phyloP scores from a whole-genome alignment of 2,329 filamentous ascomycete genomes.

The Aspergillus unguis region DNA sequence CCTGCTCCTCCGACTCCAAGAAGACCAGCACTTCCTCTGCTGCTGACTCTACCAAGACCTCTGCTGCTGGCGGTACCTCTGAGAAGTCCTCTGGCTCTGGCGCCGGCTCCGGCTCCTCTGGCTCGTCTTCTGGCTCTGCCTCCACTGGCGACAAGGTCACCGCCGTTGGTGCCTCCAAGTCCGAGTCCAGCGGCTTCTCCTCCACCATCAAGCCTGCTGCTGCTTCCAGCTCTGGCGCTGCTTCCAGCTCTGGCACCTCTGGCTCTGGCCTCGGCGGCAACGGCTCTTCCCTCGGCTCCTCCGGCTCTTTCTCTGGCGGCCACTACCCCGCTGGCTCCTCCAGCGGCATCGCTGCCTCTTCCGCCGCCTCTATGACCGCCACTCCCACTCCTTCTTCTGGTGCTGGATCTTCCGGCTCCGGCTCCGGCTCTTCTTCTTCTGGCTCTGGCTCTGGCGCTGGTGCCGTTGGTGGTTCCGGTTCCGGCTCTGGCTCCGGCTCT shows the following conservation, averaged over 20 bases:
- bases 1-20: slow-evolving; percentile 29
- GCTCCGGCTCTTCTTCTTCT: background rate
- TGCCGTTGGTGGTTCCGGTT: background rate
- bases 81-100: slow-evolving; percentile 3
- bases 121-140: slow-evolving; percentile 11
- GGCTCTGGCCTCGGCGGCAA: background rate
- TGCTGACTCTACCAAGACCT: slow-evolving; percentile 4
- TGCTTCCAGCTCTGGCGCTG: background rate
- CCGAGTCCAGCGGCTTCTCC: background rate
- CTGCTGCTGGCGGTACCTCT: slow-evolving; percentile 12
- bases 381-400: slow-evolving; percentile 26
- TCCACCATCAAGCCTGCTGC: background rate
- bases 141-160: slow-evolving; percentile 12
- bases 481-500: slow-evolving; percentile 11
- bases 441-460: slow-evolving; percentile 14
- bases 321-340: slow-evolving; percentile 9
- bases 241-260: background rate
- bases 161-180: background rate
- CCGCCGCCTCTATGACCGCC: background rate
- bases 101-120: slow-evolving; percentile 12
- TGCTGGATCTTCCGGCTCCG: slow-evolving; percentile 8
- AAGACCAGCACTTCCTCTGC: slow-evolving; percentile 9
- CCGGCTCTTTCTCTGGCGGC: slow-evolving; percentile 2
- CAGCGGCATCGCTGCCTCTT: slow-evolving; percentile 9
- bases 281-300: slow-evolving; percentile 1